Percentiles rank a stretch among this genome's conserved stretches.
Conservation (phyloP, 1,284 basidiomycete species). For the Irpex lacteus region DNA sequence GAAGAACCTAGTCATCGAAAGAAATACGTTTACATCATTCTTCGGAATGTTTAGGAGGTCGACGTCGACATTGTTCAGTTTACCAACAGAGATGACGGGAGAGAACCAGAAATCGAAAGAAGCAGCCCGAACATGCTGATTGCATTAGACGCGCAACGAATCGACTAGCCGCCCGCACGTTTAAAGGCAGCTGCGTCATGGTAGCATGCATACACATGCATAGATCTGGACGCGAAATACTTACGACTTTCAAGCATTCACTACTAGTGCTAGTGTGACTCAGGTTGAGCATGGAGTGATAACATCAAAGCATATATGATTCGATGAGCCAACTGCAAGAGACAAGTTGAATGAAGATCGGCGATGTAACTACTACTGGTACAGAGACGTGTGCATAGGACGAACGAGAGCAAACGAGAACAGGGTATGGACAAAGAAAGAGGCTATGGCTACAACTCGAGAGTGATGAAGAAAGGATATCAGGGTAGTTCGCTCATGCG, state of each 20-base stretch:
- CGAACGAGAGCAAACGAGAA: too few species aligned
- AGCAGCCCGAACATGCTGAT: background rate
- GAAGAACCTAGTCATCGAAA: background rate
- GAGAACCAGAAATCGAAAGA: background rate
- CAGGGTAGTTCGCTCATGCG: conserved; percentile 5
- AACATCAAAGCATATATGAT: too few species aligned
- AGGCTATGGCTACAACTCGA: conserved; percentile 2
- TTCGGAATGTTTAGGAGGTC: background rate
- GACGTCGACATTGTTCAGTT: background rate
- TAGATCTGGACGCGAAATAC: background rate
- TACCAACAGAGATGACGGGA: background rate
- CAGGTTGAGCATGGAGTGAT: too few species aligned
- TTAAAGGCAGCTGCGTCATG: too few species aligned
- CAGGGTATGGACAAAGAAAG: background rate
- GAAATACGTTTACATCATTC: background rate
- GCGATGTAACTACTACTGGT: too few species aligned
- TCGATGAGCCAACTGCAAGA: too few species aligned
- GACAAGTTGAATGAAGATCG: too few species aligned
- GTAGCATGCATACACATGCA: background rate
- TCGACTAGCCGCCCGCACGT: background rate
- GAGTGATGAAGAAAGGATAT: background rate
- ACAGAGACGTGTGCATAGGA: too few species aligned
- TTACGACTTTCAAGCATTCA: too few species aligned
- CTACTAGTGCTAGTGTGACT: too few species aligned
- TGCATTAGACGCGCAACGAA: background rate